phyloP scores from a whole-genome alignment of 306 rosid species.

The Vigna angularis region DNA sequence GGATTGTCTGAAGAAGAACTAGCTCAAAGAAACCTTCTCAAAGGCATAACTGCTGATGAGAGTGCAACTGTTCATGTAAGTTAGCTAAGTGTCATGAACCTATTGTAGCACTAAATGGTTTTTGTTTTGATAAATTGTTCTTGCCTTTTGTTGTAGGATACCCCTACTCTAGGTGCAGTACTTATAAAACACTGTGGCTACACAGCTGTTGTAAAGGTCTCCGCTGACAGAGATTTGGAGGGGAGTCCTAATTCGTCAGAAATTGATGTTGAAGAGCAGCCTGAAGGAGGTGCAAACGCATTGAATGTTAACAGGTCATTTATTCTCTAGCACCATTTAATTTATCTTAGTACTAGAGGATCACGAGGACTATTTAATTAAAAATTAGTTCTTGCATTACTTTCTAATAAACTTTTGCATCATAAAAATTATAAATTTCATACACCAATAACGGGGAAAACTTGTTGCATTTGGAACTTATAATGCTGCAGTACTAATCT shows the following conservation, averaged over 20 bases:
- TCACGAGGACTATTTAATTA: not conserved
- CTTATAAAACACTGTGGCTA: slow-evolving; percentile 88
- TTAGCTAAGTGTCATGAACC: slow-evolving; percentile 34
- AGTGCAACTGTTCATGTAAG: slow-evolving; percentile 98
- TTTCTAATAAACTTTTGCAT: slow-evolving; percentile 10
- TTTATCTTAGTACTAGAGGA: slow-evolving; percentile 19
- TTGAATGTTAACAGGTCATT: slow-evolving; percentile 89
- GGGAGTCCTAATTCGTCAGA: slow-evolving; percentile 64
- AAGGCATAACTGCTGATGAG: slow-evolving; percentile 98
- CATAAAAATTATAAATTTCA: slow-evolving; percentile 1
- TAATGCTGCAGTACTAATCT: slow-evolving; percentile 13
- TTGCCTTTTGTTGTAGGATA: slow-evolving; percentile 70
- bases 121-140: slow-evolving; percentile 27
- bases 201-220: slow-evolving; percentile 93
- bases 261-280: slow-evolving; percentile 92
- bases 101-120: slow-evolving; percentile 9
- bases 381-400: slow-evolving; percentile 12
- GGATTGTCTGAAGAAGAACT: slow-evolving; percentile 74
- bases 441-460: slow-evolving; percentile 5
- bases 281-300: slow-evolving; percentile 97
- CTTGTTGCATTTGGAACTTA: slow-evolving; percentile 11
- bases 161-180: slow-evolving; percentile 86
- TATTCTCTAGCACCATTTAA: slow-evolving; percentile 24
- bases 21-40: slow-evolving; percentile 86
- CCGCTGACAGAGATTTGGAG: slow-evolving; percentile 63